A percentile compares a stretch with the other conserved stretches of the same genome.
phyloP scores from a whole-genome alignment of 305 asterid species.

The Fraxinus xanthoxyloides region DNA sequence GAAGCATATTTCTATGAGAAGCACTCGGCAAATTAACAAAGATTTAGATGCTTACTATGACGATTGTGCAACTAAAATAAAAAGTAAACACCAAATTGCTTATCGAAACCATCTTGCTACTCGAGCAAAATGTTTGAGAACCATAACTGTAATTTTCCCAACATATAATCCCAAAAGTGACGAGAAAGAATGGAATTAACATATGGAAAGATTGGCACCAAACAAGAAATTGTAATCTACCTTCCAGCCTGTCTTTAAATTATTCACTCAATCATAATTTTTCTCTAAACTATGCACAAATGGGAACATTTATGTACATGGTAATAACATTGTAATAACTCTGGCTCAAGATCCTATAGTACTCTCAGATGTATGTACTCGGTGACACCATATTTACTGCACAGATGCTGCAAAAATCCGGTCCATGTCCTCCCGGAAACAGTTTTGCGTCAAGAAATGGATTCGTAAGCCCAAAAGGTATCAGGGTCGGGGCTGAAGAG shows the following conservation, averaged over 20 bases:
- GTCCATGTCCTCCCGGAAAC: too few relatives aligned
- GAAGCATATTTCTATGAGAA: background rate
- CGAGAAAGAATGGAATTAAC: background rate
- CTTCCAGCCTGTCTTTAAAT: conserved; percentile 5
- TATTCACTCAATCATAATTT: conserved; percentile 13
- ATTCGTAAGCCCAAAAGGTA: conserved; percentile 93
- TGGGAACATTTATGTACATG: conserved; percentile 26
- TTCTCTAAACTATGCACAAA: conserved; percentile 28
- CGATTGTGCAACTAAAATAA: background rate
- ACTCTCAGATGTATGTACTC: conserved; percentile 24
- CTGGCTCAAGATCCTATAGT: background rate
- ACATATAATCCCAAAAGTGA: background rate
- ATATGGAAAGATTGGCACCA: background rate
- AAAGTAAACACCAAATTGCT: background rate
- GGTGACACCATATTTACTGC: conserved; percentile 21
- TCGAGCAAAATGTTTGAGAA: background rate
- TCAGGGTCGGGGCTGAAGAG: conserved; percentile 86
- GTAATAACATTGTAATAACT: background rate
- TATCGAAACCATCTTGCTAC: background rate
- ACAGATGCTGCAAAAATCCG: conserved; percentile 1
- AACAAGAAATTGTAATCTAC: background rate
- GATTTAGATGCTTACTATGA: background rate
- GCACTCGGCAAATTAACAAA: background rate
- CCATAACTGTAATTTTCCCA: background rate
- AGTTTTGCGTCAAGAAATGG: conserved; percentile 42